Conservation (phyloP, 2,329 filamentous ascomycete genomes). For the Fusarium protoensiforme region DNA sequence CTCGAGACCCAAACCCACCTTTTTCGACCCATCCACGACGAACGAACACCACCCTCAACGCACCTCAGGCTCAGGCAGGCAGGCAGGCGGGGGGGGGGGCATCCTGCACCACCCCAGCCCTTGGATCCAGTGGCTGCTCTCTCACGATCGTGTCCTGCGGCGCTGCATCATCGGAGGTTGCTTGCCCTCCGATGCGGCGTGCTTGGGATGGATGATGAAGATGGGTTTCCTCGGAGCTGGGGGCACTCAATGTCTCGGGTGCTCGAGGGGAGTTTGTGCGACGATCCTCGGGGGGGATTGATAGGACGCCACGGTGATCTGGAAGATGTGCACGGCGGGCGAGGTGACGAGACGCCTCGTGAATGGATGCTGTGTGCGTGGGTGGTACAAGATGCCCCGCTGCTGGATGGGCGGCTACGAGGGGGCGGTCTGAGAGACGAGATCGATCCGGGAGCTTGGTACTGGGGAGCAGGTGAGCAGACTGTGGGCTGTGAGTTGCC, state of each 20-base stretch:
- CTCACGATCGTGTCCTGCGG: slow-evolving; percentile 25
- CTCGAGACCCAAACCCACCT: slow-evolving; percentile 62
- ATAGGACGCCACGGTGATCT: slow-evolving; percentile 28
- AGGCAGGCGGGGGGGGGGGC: no score
- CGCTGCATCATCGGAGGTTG: slow-evolving; percentile 37
- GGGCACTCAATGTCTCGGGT: slow-evolving; percentile 39
- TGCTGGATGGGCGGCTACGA: slow-evolving; percentile 11
- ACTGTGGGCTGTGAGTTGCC: background rate
- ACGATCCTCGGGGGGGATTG: background rate
- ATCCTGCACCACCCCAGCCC: slow-evolving; percentile 22
- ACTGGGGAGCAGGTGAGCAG: background rate
- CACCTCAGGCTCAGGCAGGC: background rate
- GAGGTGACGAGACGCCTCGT: background rate
- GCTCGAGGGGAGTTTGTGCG: background rate
- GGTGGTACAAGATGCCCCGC: slow-evolving; percentile 29
- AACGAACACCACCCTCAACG: slow-evolving; percentile 11
- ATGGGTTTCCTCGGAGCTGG: background rate
- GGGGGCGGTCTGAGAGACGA: slow-evolving; percentile 16
- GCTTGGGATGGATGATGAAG: background rate
- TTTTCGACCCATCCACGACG: slow-evolving; percentile 62
- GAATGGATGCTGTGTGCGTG: slow-evolving; percentile 5
- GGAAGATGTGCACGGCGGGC: background rate
- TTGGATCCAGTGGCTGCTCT: slow-evolving; percentile 10
- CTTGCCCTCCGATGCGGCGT: slow-evolving; percentile 23
- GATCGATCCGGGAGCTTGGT: slow-evolving; percentile 32